A percentile compares a stretch with the other conserved stretches of the same genome.
These are phyloP conservation scores for Chlorella sp. DNA, from an alignment of 139 green algal genomes.

Conservation along the genomic window DNA sequence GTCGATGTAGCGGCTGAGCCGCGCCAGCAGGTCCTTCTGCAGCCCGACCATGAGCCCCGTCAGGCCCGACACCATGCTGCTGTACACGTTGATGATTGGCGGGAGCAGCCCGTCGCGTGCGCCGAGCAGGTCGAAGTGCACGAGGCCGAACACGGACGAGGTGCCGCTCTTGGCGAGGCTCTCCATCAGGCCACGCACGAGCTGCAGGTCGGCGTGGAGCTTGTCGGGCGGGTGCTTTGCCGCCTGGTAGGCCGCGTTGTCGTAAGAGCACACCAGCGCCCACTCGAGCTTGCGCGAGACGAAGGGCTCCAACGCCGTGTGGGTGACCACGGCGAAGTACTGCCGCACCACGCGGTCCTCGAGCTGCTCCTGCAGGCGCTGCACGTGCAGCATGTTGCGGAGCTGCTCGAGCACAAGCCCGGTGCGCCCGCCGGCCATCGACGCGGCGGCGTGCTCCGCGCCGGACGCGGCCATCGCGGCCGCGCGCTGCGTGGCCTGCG, in stretches of 20 bases:
- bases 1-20: slow-evolving; percentile 8
- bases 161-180: background rate
- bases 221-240: background rate
- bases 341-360: slow-evolving; percentile 1
- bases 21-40: slow-evolving; percentile 8
- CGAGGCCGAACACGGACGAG: background rate
- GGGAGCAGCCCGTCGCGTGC: background rate
- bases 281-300: slow-evolving; percentile 13
- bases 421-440: no score
- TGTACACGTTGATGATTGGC: background rate
- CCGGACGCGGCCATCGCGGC: no score
- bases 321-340: slow-evolving; percentile 15
- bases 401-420: background rate
- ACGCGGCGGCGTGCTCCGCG: no score
- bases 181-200: slow-evolving; percentile 4
- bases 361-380: background rate
- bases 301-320: slow-evolving; percentile 13
- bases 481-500: no score
- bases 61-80: slow-evolving; percentile 4
- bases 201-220: background rate
- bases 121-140: slow-evolving; percentile 9
- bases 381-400: background rate
- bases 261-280: slow-evolving; percentile 13
- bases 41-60: background rate
- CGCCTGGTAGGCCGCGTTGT: background rate